Evolutionary conservation across 768 basidiomycete species (phyloP).

Genomic region (Kwoniella sp.): DNA sequence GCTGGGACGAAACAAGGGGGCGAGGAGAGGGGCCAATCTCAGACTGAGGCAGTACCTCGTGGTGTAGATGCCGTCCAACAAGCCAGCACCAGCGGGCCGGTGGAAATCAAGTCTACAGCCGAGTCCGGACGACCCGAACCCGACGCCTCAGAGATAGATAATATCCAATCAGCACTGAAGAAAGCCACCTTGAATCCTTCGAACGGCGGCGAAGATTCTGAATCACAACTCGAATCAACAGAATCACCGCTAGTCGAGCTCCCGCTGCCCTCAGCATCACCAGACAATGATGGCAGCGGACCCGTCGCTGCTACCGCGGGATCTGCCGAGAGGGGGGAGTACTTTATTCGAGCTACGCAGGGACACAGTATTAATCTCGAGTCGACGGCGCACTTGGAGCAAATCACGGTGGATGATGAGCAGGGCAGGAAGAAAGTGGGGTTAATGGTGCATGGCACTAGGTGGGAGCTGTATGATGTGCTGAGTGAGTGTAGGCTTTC

Average conservation of each 20-base stretch:
- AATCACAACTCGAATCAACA: constrained; percentile 10
- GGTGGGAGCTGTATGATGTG: constrained; percentile 47
- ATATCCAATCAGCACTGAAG: neutral
- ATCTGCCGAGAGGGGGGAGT: constrained; percentile 27
- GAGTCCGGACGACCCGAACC: neutral
- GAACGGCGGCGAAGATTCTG: neutral
- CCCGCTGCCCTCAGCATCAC: neutral
- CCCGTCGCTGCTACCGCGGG: neutral
- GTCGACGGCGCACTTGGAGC: constrained; percentile 43
- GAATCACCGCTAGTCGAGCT: constrained; percentile 38
- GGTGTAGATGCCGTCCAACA: neutral
- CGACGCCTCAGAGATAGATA: constrained; percentile 57
- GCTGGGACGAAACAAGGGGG: no score
- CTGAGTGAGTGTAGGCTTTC: constrained; percentile 38
- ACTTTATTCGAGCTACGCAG: constrained; percentile 54
- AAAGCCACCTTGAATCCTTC: neutral
- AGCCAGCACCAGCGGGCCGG: neutral
- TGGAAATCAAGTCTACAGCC: neutral
- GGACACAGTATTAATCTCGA: constrained; percentile 53
- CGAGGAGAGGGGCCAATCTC: neutral
- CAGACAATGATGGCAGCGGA: no score
- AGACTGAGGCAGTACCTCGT: neutral
- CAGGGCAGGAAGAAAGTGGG: constrained; percentile 69
- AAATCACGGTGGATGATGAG: constrained; percentile 42
- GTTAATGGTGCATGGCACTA: constrained; percentile 53